Evolutionary conservation across 768 basidiomycete genomes (phyloP).

Genomic region (Tricholomella constricta): DNA sequence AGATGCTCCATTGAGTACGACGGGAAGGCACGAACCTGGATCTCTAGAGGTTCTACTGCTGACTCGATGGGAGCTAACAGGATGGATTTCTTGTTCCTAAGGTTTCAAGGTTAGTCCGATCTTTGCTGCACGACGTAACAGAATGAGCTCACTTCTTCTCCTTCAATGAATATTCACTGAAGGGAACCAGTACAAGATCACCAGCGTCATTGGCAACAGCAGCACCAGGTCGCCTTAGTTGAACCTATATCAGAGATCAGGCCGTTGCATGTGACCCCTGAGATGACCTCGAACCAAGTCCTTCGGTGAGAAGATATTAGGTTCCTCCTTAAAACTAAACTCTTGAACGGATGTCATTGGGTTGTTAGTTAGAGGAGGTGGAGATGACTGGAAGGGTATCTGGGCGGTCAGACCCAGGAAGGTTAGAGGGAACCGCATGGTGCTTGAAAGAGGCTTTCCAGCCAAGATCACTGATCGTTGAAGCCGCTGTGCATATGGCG

Average conservation of each 20-base stretch:
- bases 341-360: slow-evolving; percentile 31
- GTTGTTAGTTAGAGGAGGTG: slow-evolving; percentile 15
- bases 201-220: slow-evolving; percentile 71
- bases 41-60: slow-evolving; percentile 47
- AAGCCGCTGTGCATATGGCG: not conserved
- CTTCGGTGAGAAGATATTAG: slow-evolving; percentile 67
- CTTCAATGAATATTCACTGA: slow-evolving; percentile 70
- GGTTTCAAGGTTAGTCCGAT: not conserved
- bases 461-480: not conserved
- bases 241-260: slow-evolving; percentile 34
- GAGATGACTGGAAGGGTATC: slow-evolving; percentile 43
- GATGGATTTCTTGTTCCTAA: slow-evolving; percentile 72
- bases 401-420: slow-evolving; percentile 60
- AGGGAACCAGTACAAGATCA: slow-evolving; percentile 65
- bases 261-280: not conserved
- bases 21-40: slow-evolving; percentile 42
- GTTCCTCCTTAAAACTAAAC: slow-evolving; percentile 61
- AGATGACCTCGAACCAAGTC: slow-evolving; percentile 46
- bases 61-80: slow-evolving; percentile 61
- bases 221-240: slow-evolving; percentile 64
- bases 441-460: not conserved
- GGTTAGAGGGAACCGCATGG: slow-evolving; percentile 57
- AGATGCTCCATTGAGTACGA: not conserved
- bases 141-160: slow-evolving; percentile 63
- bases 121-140: not conserved